Evolutionary conservation across 1,284 basidiomycete genomes (phyloP), one percentile per base, ranked within the genome.

Genomic region (Ustanciosporium gigantosporum): DNA sequence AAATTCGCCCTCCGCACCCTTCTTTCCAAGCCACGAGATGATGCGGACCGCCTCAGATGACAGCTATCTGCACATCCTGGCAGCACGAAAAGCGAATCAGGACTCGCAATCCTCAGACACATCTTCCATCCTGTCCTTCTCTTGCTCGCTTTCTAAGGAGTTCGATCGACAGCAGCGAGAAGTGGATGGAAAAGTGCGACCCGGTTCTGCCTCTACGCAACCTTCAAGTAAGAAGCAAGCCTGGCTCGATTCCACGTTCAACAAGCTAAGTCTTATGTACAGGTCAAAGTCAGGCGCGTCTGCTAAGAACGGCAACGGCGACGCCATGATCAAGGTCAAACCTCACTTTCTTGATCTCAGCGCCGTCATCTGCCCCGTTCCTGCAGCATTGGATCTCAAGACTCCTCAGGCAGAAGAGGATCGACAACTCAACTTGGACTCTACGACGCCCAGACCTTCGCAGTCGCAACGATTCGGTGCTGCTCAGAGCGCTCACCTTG

Each of bases 261-360:
- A 59, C 45, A 60, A 52, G 34, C 51, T 66, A 29, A 56, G 45
- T 15, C 51, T 45, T 2, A 34, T 38, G 15, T 52, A 60, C 27
- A 36, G 61, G n/a, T 34, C 40, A 14, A 55, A 55, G 31, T 52
- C 52, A 25, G 36, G 42, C 7, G 44, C 36, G 11, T 31, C 19
- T 6, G 22, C 21, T 17, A 45, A 46, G 19, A 41, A 25, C 20
- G 25, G 35, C 5, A 27, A 22, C 46, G 17, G 6, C 43, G 5
- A 21, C 25, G 16, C 36, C 34, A n/a, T 25, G 40, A 6, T 23
- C 3, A 27, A 37, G 25, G 25, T 19, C 27, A 66, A 66, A 20
- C 62, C 62, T 11, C 62, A 66, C 41, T 66, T 66, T 25, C 45
- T 66, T 36, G 62, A 66, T 24, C 41, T 66, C 11, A 66, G 62